These are phyloP conservation scores for Venturia nashicola DNA, from an alignment of 2,329 filamentous ascomycete genomes.

Conservation along the genomic window DNA sequence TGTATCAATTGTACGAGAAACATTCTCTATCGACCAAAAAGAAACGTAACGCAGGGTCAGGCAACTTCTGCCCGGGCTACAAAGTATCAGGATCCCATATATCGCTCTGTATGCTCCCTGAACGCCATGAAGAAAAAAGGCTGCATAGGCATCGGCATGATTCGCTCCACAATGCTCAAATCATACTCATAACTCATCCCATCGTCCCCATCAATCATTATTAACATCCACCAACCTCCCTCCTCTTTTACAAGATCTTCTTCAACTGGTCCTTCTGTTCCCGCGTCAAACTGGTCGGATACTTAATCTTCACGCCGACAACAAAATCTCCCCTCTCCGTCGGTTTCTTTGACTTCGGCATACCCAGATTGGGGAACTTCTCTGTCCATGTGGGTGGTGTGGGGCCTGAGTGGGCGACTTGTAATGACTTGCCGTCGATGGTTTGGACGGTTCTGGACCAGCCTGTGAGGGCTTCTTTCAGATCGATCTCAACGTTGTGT, in stretches of 20 bases:
- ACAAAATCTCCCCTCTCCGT: slow-evolving; percentile 76
- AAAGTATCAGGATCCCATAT: not conserved
- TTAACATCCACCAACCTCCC: too few species aligned
- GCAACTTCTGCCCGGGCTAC: not conserved
- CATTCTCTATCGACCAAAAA: not conserved
- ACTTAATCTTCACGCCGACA: slow-evolving; percentile 84
- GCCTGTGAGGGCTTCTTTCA: slow-evolving; percentile 90
- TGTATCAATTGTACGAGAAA: not conserved
- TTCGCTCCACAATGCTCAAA: not conserved
- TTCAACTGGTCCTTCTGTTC: slow-evolving; percentile 70
- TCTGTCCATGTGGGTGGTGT: slow-evolving; percentile 77
- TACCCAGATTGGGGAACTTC: slow-evolving; percentile 72
- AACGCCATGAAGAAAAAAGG: not conserved
- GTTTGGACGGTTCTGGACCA: slow-evolving; percentile 88
- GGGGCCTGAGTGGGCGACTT: slow-evolving; percentile 66
- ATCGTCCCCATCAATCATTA: not conserved
- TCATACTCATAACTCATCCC: not conserved
- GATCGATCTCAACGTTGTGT: slow-evolving; percentile 63
- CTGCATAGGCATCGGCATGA: not conserved
- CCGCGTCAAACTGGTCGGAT: slow-evolving; percentile 64
- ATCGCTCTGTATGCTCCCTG: not conserved
- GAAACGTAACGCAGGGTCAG: not conserved
- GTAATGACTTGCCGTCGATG: slow-evolving; percentile 81
- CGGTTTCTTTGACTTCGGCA: slow-evolving; percentile 89
- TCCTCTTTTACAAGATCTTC: slow-evolving; percentile 48